These are phyloP conservation scores for Clitopilus hobsonii DNA, from an alignment of 768 basidiomycete genomes.

Conservation along the genomic window DNA sequence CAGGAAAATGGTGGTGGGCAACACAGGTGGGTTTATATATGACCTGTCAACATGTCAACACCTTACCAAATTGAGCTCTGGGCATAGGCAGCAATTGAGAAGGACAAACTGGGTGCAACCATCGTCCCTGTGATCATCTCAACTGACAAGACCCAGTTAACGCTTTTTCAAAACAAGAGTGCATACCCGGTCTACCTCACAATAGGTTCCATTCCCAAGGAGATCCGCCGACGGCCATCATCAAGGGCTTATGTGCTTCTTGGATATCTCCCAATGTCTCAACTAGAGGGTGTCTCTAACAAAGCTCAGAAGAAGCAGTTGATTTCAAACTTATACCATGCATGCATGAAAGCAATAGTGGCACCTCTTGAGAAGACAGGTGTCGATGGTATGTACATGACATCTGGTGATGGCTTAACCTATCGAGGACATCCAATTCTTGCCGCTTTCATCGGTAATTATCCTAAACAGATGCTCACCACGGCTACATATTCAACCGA, in stretches of 20 bases:
- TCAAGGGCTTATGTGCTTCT: constrained; percentile 28
- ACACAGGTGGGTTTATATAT: constrained; percentile 28
- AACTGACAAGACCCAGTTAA: constrained; percentile 41
- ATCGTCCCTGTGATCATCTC: constrained; percentile 40
- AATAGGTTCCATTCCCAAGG: constrained; percentile 40
- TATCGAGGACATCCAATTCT: constrained; percentile 32
- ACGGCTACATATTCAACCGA: constrained; percentile 19
- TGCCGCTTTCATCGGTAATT: constrained; percentile 32
- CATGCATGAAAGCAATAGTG: constrained; percentile 23
- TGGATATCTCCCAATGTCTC: constrained; percentile 34
- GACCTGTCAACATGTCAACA: not conserved
- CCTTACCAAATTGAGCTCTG: not conserved
- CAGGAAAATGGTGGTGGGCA: constrained; percentile 49
- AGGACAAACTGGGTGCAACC: constrained; percentile 19
- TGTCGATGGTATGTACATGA: constrained; percentile 16
- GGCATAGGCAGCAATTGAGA: constrained; percentile 15
- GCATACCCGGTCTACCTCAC: constrained; percentile 46
- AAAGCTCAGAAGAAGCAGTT: constrained; percentile 18
- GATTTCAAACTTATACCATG: constrained; percentile 32
- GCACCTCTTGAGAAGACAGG: constrained; percentile 21
- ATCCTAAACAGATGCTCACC: constrained; percentile 40
- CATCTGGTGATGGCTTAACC: constrained; percentile 28
- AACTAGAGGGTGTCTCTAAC: constrained; percentile 25
- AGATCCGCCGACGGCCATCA: constrained; percentile 31
- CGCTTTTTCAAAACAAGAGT: constrained; percentile 32